Base-by-base conservation (phyloP, 352 stramenopile genomes). In the Globisporangium middletonii region DNA sequence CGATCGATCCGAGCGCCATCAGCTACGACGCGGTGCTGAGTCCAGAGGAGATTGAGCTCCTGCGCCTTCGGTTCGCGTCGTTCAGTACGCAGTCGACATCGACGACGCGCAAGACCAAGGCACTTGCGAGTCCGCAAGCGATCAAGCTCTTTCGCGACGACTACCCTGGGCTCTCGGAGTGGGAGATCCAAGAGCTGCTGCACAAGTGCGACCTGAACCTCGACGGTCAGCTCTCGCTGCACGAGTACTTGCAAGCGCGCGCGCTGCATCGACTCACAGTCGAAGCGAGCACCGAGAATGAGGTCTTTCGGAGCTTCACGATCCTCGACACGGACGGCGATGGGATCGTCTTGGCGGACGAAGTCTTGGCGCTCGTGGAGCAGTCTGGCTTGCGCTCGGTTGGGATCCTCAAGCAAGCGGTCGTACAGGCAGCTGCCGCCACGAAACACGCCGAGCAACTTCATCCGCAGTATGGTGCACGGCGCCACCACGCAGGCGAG, bases 111-210 rank as follows among this genome's bases (percentile, higher is more conserved):
- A 38, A 57, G 43, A 26, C 18, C 28, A 63, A 58, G 50, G 64
- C 66, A 41, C 53, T 89, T 9, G 57, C 74, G 8, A 53, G 71
- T 18, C 53, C 60, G n/a, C 64, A 81, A 19, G 79, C 79, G 1
- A 73, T 70, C n/a, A 72, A 77, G 56, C 69, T 89, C 18, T 87
- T 87, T 41, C 68, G 72, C 47, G 76, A 87, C 43, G 76, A 89
- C 30, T 86, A 84, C 46, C 76, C 76, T 9, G 65, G 68, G 19
- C 59, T 89, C 0, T 89, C 79, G 7, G 72, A 87, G 42, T 83
- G 72, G 68, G 76, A 89, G 49, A 69, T 82, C 12, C 71, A 81
- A 50, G 67, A 75, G 15, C 62, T 87, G 44, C 82, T 89, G 50
- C 65, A 65, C 28, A 77, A 79, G 54, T 87, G 75, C 51, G 79